phyloP scores from a whole-genome alignment of 164 flowering plant species.

The Cinnamomum micranthum region DNA sequence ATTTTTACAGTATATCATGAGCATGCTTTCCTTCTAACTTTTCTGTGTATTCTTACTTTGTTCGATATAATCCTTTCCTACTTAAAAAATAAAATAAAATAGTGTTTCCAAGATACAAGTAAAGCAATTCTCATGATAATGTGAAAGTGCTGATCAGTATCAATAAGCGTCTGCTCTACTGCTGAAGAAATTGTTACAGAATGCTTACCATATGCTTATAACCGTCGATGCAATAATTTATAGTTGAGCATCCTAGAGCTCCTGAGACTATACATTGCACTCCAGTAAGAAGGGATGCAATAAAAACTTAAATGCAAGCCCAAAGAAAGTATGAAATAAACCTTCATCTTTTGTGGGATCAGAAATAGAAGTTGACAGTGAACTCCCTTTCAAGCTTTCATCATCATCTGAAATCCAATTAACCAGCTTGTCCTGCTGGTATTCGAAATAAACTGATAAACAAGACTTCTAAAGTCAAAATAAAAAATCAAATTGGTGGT shows the following conservation, averaged over 20 bases:
- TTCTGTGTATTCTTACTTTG: too few species aligned
- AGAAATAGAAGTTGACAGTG: constrained; percentile 29
- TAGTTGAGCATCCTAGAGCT: not conserved
- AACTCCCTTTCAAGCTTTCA: constrained; percentile 19
- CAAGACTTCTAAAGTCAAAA: not conserved
- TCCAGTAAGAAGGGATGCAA: not conserved
- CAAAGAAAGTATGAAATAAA: constrained; percentile 6
- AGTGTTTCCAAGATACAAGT: too few species aligned
- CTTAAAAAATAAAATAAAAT: too few species aligned
- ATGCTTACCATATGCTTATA: constrained; percentile 7
- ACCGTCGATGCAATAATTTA: not conserved
- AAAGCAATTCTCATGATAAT: not conserved
- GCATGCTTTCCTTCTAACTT: too few species aligned
- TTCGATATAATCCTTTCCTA: too few species aligned
- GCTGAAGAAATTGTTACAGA: not conserved
- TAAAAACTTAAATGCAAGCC: not conserved
- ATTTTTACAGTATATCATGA: too few species aligned
- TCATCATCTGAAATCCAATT: constrained; percentile 32
- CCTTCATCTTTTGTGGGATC: constrained; percentile 35
- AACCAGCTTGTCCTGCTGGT: constrained; percentile 34
- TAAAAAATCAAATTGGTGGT: not conserved
- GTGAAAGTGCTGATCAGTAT: not conserved
- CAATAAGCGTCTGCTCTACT: not conserved
- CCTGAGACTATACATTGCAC: not conserved
- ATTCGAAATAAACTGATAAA: constrained; percentile 1